Percentiles rank a stretch among this genome's conserved stretches.
Conservation (phyloP, 1,284 basidiomycete genomes). For the Cerrena zonata region DNA sequence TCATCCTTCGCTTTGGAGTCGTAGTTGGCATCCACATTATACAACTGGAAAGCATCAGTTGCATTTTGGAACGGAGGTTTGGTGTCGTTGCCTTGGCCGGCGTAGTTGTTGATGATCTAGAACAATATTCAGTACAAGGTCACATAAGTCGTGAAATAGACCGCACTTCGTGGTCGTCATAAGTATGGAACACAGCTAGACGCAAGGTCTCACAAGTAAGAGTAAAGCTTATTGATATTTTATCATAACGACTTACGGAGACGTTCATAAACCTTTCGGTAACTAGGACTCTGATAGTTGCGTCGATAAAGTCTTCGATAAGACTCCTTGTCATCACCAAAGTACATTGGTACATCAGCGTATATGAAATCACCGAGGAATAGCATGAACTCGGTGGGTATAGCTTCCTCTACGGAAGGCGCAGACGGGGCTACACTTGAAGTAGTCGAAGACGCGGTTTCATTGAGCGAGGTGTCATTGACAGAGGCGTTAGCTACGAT, state of each 20-base stretch:
- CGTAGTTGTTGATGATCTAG: constrained; percentile 62
- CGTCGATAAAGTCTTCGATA: constrained; percentile 63
- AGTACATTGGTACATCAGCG: constrained; percentile 65
- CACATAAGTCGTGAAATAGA: background rate
- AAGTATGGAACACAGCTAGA: constrained; percentile 56
- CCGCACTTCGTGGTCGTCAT: constrained; percentile 65
- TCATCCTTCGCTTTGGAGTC: constrained; percentile 38
- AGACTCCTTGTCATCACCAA: constrained; percentile 48
- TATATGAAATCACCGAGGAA: constrained; percentile 75
- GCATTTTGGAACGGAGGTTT: constrained; percentile 55
- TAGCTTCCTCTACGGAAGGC: constrained; percentile 1
- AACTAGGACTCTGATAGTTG: constrained; percentile 60
- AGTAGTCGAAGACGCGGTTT: constrained; percentile 5
- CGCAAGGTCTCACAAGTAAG: constrained; percentile 2
- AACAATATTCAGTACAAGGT: background rate
- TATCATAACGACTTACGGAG: constrained; percentile 45
- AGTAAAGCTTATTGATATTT: constrained; percentile 7
- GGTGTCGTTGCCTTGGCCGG: constrained; percentile 49
- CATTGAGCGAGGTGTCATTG: background rate
- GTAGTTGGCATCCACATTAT: constrained; percentile 65
- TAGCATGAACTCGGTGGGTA: constrained; percentile 50
- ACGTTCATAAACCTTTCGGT: constrained; percentile 58
- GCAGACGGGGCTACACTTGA: constrained; percentile 6
- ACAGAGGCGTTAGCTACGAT: constrained; percentile 2
- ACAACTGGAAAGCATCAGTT: constrained; percentile 58